Conservation (phyloP, 2,329 filamentous ascomycete genomes). For the Aspergillus fumigatiaffinis region DNA sequence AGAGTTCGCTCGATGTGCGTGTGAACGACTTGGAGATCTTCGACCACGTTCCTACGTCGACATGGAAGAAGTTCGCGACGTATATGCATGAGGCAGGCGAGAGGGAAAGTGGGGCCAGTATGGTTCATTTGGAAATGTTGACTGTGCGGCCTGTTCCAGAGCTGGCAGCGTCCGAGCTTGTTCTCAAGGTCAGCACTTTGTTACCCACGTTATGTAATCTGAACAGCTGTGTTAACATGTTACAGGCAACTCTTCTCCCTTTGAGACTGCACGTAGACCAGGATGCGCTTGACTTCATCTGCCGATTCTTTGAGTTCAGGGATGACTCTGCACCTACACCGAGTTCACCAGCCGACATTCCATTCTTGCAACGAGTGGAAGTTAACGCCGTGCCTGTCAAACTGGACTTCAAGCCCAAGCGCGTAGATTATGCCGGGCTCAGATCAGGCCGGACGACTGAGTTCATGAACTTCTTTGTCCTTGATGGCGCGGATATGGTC, state of each 20-base stretch:
- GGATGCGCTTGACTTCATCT: slow-evolving; percentile 95
- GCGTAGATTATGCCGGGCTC: slow-evolving; percentile 91
- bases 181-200: slow-evolving; percentile 58
- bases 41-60: slow-evolving; percentile 90
- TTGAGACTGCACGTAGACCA: slow-evolving; percentile 93
- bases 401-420: slow-evolving; percentile 95
- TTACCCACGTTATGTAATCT: not conserved
- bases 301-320: slow-evolving; percentile 96
- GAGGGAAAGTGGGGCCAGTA: slow-evolving; percentile 78
- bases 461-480: slow-evolving; percentile 96
- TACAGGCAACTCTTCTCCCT: slow-evolving; percentile 67
- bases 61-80: slow-evolving; percentile 97
- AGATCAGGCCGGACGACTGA: slow-evolving; percentile 92
- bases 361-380: slow-evolving; percentile 87
- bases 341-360: slow-evolving; percentile 63
- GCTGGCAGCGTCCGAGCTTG: slow-evolving; percentile 82
- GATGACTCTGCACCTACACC: slow-evolving; percentile 60
- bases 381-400: slow-evolving; percentile 78
- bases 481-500: slow-evolving; percentile 83
- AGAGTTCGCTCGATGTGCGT: slow-evolving; percentile 81
- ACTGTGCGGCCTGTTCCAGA: slow-evolving; percentile 83
- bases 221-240: slow-evolving; percentile 11
- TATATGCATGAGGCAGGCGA: slow-evolving; percentile 86
- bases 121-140: slow-evolving; percentile 84
- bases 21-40: slow-evolving; percentile 83